Evolutionary conservation across 192 early-diverging fungal species (phyloP).

Genomic region (Backusella macrospora): DNA sequence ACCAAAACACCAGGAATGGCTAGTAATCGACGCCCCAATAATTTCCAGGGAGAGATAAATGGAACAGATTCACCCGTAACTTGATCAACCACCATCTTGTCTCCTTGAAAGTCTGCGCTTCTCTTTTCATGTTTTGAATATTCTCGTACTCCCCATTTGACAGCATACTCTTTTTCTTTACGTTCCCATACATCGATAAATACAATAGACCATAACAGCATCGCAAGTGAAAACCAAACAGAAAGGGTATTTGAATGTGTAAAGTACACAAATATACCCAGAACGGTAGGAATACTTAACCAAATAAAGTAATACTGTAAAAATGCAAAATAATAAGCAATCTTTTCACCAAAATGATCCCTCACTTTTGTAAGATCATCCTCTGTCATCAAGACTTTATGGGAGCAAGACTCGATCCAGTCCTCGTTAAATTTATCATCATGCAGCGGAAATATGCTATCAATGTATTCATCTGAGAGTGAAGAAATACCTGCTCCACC

Average conservation of each 20-base stretch:
- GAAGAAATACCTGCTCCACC: constrained; percentile 67
- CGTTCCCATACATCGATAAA: constrained; percentile 87
- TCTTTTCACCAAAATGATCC: constrained; percentile 87
- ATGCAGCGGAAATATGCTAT: constrained; percentile 77
- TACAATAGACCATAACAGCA: constrained; percentile 69
- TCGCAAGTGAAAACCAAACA: constrained; percentile 62
- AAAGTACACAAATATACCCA: constrained; percentile 66
- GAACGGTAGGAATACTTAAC: constrained; percentile 67
- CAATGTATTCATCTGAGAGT: constrained; percentile 53
- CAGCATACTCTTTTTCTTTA: constrained; percentile 70
- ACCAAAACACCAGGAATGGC: constrained; percentile 61
- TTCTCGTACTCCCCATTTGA: constrained; percentile 75
- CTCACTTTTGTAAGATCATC: constrained; percentile 73
- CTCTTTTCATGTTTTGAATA: constrained; percentile 60
- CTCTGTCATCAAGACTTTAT: constrained; percentile 75
- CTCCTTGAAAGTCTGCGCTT: constrained; percentile 72
- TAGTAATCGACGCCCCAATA: constrained; percentile 63
- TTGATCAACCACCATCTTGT: constrained; percentile 58
- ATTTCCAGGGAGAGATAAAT: constrained; percentile 70
- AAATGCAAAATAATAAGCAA: constrained; percentile 96
- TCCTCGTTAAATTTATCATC: constrained; percentile 76
- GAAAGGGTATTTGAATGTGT: constrained; percentile 57
- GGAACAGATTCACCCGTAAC: constrained; percentile 76
- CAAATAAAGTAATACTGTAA: constrained; percentile 85
- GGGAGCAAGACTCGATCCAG: constrained; percentile 83